Evolutionary conservation across 768 basidiomycete genomes (phyloP).

Genomic region (Calvatia gigantea): DNA sequence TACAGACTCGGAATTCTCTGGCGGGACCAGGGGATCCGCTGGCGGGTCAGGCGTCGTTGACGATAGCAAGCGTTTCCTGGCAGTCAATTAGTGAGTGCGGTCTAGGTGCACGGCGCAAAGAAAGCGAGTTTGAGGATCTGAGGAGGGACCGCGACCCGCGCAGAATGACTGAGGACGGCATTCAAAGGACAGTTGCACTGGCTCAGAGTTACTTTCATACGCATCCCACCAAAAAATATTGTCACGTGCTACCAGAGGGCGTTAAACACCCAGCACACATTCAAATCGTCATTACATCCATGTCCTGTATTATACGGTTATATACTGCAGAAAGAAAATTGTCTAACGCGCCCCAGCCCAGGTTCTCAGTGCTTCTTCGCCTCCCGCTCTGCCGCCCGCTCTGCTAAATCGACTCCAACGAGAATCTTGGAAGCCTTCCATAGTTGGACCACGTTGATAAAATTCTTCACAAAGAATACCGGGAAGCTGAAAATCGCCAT

Average conservation of each 20-base stretch:
- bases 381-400: constrained; percentile 64
- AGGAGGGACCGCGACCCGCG: constrained; percentile 12
- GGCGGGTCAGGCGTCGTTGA: constrained; percentile 10
- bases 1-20: constrained; percentile 13
- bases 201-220: constrained; percentile 9
- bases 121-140: constrained; percentile 10
- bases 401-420: constrained; percentile 89
- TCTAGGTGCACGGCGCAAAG: constrained; percentile 14
- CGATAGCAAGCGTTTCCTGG: constrained; percentile 1
- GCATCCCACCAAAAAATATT: constrained; percentile 11
- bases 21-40: constrained; percentile 12
- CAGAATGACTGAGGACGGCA: constrained; percentile 15
- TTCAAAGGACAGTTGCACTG: constrained; percentile 12
- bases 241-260: constrained; percentile 11
- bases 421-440: constrained; percentile 98
- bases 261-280: neutral
- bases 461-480: constrained; percentile 78
- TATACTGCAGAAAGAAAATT: constrained; percentile 10
- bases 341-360: constrained; percentile 12
- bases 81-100: constrained; percentile 16
- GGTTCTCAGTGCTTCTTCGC: constrained; percentile 19
- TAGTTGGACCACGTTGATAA: constrained; percentile 93
- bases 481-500: constrained; percentile 62
- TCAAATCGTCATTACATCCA: too few species aligned
- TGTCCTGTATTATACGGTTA: constrained; percentile 7